Evolutionary conservation across 148 eudicot species (phyloP).

Genomic region (Rhododendron vialii): DNA sequence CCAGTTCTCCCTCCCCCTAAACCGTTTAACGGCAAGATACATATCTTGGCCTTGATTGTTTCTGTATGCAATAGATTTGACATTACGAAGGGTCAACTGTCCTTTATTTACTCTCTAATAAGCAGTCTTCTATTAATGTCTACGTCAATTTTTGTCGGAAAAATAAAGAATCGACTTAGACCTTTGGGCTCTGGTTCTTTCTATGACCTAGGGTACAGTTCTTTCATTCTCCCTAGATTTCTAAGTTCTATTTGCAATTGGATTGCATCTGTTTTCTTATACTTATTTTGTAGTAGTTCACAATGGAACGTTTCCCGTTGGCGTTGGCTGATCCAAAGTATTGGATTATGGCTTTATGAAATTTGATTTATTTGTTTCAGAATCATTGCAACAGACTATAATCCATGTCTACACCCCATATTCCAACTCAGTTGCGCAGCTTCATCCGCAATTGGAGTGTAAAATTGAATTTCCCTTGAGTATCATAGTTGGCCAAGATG

Average conservation of each 20-base stretch:
- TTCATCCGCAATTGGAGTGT: neutral
- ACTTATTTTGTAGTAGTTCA: neutral
- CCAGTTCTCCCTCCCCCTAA: neutral
- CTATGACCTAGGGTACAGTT: neutral
- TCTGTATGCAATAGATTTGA: neutral
- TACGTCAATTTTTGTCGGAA: neutral
- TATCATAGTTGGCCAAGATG: neutral
- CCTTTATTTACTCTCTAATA: neutral
- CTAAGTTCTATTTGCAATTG: neutral
- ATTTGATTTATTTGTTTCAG: neutral
- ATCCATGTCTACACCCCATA: neutral
- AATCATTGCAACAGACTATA: neutral
- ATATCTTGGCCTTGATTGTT: neutral
- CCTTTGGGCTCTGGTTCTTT: neutral
- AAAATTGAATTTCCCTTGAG: neutral
- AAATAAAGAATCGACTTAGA: neutral
- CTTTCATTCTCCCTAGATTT: neutral
- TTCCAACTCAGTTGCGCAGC: neutral
- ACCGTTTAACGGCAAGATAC: neutral
- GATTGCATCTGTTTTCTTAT: neutral
- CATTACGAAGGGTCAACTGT: neutral
- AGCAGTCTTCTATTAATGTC: neutral
- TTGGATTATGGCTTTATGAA: slow-evolving; percentile 9
- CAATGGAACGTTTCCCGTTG: neutral
- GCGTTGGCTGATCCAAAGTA: no score